phyloP scores from a whole-genome alignment of 176 grass and related monocot species.

The Ampelocalamus luodianensis region DNA sequence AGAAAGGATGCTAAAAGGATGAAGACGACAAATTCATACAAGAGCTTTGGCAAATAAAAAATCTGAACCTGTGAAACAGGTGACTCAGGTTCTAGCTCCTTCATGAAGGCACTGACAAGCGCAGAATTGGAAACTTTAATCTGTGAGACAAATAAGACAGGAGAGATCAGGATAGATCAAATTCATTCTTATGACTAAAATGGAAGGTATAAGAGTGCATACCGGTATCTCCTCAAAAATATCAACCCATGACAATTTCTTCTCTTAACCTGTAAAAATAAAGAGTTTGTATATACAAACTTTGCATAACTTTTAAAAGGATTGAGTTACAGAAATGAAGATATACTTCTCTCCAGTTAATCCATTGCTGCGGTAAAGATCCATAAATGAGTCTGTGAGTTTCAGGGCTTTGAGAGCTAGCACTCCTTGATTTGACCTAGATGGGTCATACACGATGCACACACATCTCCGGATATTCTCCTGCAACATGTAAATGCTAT shows the following conservation, averaged over 20 bases:
- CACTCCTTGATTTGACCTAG: constrained; percentile 91
- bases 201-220: constrained; percentile 20
- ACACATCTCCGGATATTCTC: constrained; percentile 95
- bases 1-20: neutral
- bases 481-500: constrained; percentile 49
- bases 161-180: constrained; percentile 16
- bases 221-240: constrained; percentile 99
- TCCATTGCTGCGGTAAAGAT: constrained; percentile 85
- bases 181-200: neutral
- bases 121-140: constrained; percentile 99
- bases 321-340: constrained; percentile 30
- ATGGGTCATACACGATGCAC: constrained; percentile 97
- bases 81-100: constrained; percentile 87
- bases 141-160: constrained; percentile 47
- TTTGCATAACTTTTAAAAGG: constrained; percentile 2
- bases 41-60: constrained; percentile 18
- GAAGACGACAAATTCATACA: neutral
- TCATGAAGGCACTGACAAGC: constrained; percentile 97
- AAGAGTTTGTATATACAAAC: neutral
- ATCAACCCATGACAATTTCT: constrained; percentile 98
- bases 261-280: constrained; percentile 80
- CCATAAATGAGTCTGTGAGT: constrained; percentile 97
- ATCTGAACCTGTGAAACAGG: constrained; percentile 75
- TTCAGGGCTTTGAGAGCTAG: constrained; percentile 97
- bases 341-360: constrained; percentile 93